Evolutionary conservation across 768 basidiomycete species (phyloP).

Genomic region (Lactarius hatsudake): DNA sequence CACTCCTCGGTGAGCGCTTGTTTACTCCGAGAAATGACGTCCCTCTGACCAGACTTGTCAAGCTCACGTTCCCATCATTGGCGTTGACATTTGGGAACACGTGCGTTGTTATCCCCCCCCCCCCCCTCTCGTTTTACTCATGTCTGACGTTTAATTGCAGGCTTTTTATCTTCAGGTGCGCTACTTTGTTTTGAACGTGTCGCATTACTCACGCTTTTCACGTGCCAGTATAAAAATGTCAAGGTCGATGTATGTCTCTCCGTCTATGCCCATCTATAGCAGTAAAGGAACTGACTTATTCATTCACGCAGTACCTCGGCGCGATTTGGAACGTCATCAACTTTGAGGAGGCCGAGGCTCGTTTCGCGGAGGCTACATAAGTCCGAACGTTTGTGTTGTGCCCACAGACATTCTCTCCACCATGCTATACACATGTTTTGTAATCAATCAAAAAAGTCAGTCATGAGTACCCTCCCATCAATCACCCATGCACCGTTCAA

Average conservation of each 20-base stretch:
- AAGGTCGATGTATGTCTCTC: constrained; percentile 78
- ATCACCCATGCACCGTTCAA: constrained; percentile 29
- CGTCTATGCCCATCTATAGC: background rate
- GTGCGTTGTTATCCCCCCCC: constrained; percentile 32
- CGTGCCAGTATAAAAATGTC: constrained; percentile 76
- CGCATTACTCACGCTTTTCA: constrained; percentile 1
- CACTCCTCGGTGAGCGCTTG: constrained; percentile 54
- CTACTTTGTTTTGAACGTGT: background rate
- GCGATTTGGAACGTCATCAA: constrained; percentile 97
- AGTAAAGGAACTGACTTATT: background rate
- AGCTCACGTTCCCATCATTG: constrained; percentile 89
- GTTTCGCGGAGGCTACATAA: constrained; percentile 41
- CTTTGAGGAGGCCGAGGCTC: constrained; percentile 85
- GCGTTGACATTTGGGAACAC: constrained; percentile 98
- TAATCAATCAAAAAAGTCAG: background rate
- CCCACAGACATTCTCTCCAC: background rate
- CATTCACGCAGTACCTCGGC: constrained; percentile 68
- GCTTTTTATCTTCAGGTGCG: constrained; percentile 24
- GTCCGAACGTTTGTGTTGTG: background rate
- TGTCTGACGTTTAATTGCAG: constrained; percentile 23
- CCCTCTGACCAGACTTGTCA: constrained; percentile 11
- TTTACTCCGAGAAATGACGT: background rate
- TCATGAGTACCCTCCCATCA: background rate
- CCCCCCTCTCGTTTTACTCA: constrained; percentile 50
- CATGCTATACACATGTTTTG: background rate